Evolutionary conservation across 179 eudicot species (phyloP).

Genomic region (Gypsophila paniculata): DNA sequence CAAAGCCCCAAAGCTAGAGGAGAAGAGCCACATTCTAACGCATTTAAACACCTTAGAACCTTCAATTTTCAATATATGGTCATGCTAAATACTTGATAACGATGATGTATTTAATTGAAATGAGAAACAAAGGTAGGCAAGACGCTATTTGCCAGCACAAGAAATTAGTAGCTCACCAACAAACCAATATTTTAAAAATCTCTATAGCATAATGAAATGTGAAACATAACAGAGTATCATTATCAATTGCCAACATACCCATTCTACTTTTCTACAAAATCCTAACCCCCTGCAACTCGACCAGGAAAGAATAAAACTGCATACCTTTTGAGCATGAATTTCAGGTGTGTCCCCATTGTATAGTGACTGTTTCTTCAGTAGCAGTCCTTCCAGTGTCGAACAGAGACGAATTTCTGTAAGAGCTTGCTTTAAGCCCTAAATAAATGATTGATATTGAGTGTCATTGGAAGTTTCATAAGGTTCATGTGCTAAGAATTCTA

Average conservation of each 20-base stretch:
- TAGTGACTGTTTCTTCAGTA: constrained; percentile 34
- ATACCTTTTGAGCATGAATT: constrained; percentile 52
- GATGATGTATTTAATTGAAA: background rate
- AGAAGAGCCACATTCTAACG: too few species aligned
- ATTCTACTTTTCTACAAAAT: background rate
- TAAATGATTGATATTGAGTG: background rate
- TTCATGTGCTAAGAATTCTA: background rate
- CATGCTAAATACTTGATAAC: too few species aligned
- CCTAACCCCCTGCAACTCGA: background rate
- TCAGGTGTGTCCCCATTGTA: constrained; percentile 49
- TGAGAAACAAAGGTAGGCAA: background rate
- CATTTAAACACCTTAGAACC: too few species aligned
- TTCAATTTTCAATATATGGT: too few species aligned
- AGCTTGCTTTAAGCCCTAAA: constrained; percentile 46
- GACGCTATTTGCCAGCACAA: background rate
- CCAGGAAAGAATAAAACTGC: background rate
- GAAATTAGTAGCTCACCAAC: background rate
- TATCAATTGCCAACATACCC: background rate
- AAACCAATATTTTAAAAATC: background rate
- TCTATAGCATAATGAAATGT: background rate
- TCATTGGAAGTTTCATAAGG: too few species aligned
- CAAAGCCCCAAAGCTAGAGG: too few species aligned
- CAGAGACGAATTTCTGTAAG: constrained; percentile 47
- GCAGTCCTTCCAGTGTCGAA: constrained; percentile 41
- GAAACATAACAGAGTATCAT: background rate